Conservation (phyloP, 176 grass and related monocot species). For the Eremochloa ophiuroides region DNA sequence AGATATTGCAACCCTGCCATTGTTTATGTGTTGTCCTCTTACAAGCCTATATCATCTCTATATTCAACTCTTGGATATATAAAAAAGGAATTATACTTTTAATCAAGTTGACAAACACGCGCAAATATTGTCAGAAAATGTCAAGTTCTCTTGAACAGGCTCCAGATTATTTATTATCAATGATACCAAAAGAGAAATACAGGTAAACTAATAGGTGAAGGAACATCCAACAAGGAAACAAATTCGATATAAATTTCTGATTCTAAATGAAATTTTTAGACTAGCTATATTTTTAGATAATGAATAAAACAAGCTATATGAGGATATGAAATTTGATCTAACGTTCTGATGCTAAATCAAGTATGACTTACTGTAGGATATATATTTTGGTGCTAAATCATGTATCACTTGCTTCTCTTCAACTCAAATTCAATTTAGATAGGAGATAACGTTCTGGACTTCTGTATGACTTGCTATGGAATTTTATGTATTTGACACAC, state of each 20-base stretch:
- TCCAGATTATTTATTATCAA: neutral
- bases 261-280: neutral
- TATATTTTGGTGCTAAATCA: neutral
- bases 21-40: neutral
- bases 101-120: neutral
- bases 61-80: neutral
- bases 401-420: neutral
- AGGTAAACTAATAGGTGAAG: neutral
- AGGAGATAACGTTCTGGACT: neutral
- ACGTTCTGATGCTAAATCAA: neutral
- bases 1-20: neutral
- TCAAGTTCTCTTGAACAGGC: neutral
- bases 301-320: neutral
- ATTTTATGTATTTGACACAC: neutral
- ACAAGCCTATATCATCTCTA: neutral
- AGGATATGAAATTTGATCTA: neutral
- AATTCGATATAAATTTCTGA: neutral
- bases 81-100: neutral
- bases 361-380: neutral
- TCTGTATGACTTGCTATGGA: neutral
- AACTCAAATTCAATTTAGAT: neutral
- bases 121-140: neutral
- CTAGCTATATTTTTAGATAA: too few species aligned
- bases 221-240: neutral
- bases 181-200: neutral